Evolutionary conservation across 192 early-diverging fungal species (phyloP).

Genomic region (Mortierella claussenii): DNA sequence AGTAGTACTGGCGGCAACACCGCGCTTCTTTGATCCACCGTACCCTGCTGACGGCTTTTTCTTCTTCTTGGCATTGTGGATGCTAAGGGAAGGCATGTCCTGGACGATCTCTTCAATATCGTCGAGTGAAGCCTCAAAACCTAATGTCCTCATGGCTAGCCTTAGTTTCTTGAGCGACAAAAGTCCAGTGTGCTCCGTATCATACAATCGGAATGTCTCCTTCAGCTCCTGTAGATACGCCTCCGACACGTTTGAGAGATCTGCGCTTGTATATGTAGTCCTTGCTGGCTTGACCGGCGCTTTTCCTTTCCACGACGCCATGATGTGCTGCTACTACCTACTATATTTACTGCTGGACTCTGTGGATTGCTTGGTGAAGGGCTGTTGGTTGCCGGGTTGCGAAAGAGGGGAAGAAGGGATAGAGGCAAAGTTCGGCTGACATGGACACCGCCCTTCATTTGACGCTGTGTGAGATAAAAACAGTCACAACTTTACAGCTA

Average conservation of each 20-base stretch:
- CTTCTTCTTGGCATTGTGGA: constrained; percentile 12
- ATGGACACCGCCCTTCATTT: too few relatives aligned
- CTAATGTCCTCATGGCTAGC: constrained; percentile 44
- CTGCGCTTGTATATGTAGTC: neutral
- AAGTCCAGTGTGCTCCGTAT: constrained; percentile 12
- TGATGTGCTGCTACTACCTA: too few relatives aligned
- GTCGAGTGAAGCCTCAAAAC: constrained; percentile 28
- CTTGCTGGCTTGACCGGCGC: neutral
- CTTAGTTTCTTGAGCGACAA: constrained; percentile 20
- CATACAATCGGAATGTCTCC: constrained; percentile 31
- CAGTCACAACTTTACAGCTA: too few relatives aligned
- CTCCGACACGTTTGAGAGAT: neutral
- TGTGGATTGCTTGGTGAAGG: too few relatives aligned
- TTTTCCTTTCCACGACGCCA: neutral
- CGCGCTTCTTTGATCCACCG: too few relatives aligned
- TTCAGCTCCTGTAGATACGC: constrained; percentile 29
- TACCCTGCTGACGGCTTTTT: neutral
- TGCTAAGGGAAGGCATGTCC: constrained; percentile 19
- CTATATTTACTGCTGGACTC: too few relatives aligned
- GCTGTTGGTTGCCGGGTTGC: too few relatives aligned
- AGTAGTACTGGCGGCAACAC: neutral
- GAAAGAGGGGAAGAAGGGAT: too few relatives aligned
- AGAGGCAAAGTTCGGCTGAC: too few relatives aligned
- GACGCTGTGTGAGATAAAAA: too few relatives aligned
- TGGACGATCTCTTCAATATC: constrained; percentile 35